A percentile compares a stretch with the other conserved stretches of the same genome.
phyloP scores from a whole-genome alignment of 108 stramenopile genomes.

The Fragilaria radians region DNA sequence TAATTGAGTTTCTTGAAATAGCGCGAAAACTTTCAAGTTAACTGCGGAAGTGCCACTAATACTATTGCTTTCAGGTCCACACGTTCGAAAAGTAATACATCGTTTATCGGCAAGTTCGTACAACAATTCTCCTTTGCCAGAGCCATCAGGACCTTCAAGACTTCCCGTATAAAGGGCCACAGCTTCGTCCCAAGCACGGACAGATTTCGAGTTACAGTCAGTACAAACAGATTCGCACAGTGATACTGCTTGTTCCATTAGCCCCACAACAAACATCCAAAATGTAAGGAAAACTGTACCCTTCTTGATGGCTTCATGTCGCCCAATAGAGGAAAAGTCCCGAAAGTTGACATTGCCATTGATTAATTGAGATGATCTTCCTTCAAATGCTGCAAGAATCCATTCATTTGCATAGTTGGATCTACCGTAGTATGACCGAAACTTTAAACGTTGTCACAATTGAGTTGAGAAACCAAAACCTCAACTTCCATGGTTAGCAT shows the following conservation, averaged over 20 bases:
- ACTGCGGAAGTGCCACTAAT: slow-evolving; percentile 42
- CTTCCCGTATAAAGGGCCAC: slow-evolving; percentile 56
- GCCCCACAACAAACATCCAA: slow-evolving; percentile 61
- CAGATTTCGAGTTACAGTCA: slow-evolving; percentile 50
- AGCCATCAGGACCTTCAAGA: slow-evolving; percentile 46
- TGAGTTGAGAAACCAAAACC: neutral
- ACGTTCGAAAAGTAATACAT: slow-evolving; percentile 59
- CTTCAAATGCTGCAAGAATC: slow-evolving; percentile 56
- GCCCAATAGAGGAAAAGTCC: slow-evolving; percentile 11
- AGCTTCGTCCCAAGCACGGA: slow-evolving; percentile 60
- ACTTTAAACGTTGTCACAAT: slow-evolving; percentile 1
- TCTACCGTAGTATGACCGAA: neutral
- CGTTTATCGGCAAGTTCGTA: slow-evolving; percentile 71
- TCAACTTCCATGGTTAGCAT: neutral
- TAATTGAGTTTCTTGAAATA: slow-evolving; percentile 41
- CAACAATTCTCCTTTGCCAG: slow-evolving; percentile 38
- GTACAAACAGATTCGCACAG: slow-evolving; percentile 57
- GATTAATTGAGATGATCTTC: slow-evolving; percentile 27
- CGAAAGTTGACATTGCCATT: slow-evolving; percentile 62
- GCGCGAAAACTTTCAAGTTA: slow-evolving; percentile 48
- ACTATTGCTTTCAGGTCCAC: slow-evolving; percentile 37
- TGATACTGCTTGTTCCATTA: slow-evolving; percentile 61
- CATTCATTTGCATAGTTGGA: slow-evolving; percentile 71
- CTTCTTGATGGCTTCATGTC: slow-evolving; percentile 60
- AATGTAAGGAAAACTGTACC: slow-evolving; percentile 54